A percentile compares a stretch with the other conserved stretches of the same genome.
phyloP scores from a whole-genome alignment of 2,329 filamentous ascomycete species.

The Madurella fahalii region DNA sequence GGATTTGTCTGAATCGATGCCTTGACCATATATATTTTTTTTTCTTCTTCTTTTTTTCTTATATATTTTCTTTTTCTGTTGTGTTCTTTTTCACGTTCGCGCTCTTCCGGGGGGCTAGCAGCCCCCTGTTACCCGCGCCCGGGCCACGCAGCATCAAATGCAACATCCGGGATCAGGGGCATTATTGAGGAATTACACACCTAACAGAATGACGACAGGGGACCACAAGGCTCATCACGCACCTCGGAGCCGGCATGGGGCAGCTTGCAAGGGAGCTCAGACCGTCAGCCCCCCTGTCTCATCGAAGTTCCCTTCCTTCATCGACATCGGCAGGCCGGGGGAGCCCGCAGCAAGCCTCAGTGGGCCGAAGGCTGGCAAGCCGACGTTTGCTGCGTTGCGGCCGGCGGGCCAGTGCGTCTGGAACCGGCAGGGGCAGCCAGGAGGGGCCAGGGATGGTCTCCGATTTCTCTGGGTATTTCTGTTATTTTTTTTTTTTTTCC shows the following conservation, averaged over 20 bases:
- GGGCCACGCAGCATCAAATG: background rate
- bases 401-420: slow-evolving; percentile 24
- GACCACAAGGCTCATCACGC: background rate
- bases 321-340: slow-evolving; percentile 23
- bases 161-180: background rate
- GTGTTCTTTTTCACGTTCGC: too few species aligned
- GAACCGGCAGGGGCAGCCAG: slow-evolving; percentile 12
- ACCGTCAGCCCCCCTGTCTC: slow-evolving; percentile 19
- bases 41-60: too few species aligned
- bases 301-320: slow-evolving; percentile 13
- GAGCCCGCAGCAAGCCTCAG: slow-evolving; percentile 16
- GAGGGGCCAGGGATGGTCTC: slow-evolving; percentile 5
- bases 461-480: background rate
- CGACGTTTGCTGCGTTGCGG: slow-evolving; percentile 14
- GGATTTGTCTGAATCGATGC: too few species aligned
- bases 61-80: too few species aligned
- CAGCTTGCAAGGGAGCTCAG: slow-evolving; percentile 16
- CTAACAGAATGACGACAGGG: slow-evolving; percentile 5
- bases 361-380: slow-evolving; percentile 16
- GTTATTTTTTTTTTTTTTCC: background rate
- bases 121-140: background rate
- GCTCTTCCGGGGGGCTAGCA: background rate
- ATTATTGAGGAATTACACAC: background rate
- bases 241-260: background rate
- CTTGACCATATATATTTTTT: too few species aligned